Evolutionary conservation across 225 moss, liverwort and hornwort genomes (phyloP).

Genomic region (Ulota crispa): DNA sequence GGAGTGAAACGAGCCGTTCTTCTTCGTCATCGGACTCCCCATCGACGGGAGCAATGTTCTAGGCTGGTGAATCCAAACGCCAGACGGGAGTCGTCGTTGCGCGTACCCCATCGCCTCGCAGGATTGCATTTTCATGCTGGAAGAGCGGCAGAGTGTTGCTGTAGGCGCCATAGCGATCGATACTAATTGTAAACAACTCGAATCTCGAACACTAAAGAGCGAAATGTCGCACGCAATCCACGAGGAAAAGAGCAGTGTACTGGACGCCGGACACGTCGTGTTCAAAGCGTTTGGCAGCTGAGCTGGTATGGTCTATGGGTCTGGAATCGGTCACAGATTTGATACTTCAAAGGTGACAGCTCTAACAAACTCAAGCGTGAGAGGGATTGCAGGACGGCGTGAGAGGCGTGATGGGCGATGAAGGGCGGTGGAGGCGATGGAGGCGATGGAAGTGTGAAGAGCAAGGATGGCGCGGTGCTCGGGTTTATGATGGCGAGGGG

Average conservation of each 20-base stretch:
- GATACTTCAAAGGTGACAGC: background rate
- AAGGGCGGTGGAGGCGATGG: background rate
- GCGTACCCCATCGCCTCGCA: slow-evolving; percentile 22
- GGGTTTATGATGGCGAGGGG: background rate
- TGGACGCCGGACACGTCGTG: too few species aligned
- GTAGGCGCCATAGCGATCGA: slow-evolving; percentile 30
- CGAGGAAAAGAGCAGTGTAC: background rate
- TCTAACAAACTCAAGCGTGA: background rate
- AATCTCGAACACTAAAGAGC: background rate
- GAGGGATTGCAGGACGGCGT: background rate
- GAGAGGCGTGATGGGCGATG: background rate
- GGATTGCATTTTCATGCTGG: slow-evolving; percentile 19
- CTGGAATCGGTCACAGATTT: background rate
- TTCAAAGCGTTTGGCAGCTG: background rate
- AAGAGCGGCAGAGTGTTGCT: slow-evolving; percentile 23
- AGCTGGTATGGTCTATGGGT: background rate
- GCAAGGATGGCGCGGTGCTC: background rate
- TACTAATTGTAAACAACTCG: background rate
- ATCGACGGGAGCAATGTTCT: background rate
- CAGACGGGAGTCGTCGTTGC: slow-evolving; percentile 21
- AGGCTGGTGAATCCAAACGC: slow-evolving; percentile 31
- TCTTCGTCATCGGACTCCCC: slow-evolving; percentile 16
- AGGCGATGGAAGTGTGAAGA: too few species aligned
- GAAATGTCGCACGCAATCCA: background rate
- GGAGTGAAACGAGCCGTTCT: background rate